These are phyloP conservation scores for Datisca glomerata DNA, from an alignment of 306 rosid species.

Conservation along the genomic window DNA sequence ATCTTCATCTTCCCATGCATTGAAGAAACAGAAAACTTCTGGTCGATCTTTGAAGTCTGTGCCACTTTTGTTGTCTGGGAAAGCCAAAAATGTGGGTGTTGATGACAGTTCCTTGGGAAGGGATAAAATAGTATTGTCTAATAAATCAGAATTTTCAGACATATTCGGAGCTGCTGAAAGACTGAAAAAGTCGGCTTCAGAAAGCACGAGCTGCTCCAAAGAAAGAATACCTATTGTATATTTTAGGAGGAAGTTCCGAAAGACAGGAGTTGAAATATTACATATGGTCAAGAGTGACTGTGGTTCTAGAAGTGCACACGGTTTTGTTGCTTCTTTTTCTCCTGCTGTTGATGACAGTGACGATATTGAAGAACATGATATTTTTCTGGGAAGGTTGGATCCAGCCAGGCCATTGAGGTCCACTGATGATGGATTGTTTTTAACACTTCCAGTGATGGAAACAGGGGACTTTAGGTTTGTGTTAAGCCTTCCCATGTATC, in stretches of 20 bases:
- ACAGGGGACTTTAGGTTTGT: constrained; percentile 33
- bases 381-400: constrained; percentile 17
- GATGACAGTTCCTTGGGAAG: constrained; percentile 21
- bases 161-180: constrained; percentile 26
- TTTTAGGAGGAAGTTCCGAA: constrained; percentile 57
- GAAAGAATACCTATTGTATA: constrained; percentile 69
- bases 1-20: constrained; percentile 35
- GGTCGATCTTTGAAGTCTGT: constrained; percentile 22
- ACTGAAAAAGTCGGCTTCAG: constrained; percentile 30
- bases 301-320: constrained; percentile 15
- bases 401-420: constrained; percentile 37
- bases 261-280: constrained; percentile 24
- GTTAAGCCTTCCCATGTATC: constrained; percentile 28
- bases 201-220: constrained; percentile 20
- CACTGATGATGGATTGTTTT: constrained; percentile 40
- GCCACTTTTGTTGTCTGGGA: constrained; percentile 34
- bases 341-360: constrained; percentile 12
- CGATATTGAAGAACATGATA: constrained; percentile 19
- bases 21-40: constrained; percentile 62
- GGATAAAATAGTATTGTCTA: constrained; percentile 20
- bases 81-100: constrained; percentile 19
- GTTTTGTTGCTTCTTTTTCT: constrained; percentile 18
- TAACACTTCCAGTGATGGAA: constrained; percentile 26
- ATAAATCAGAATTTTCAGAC: constrained; percentile 27
- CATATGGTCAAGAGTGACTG: constrained; percentile 17